Base-by-base conservation (phyloP, 495 filamentous ascomycete species). In the Talaromyces borbonicus region DNA sequence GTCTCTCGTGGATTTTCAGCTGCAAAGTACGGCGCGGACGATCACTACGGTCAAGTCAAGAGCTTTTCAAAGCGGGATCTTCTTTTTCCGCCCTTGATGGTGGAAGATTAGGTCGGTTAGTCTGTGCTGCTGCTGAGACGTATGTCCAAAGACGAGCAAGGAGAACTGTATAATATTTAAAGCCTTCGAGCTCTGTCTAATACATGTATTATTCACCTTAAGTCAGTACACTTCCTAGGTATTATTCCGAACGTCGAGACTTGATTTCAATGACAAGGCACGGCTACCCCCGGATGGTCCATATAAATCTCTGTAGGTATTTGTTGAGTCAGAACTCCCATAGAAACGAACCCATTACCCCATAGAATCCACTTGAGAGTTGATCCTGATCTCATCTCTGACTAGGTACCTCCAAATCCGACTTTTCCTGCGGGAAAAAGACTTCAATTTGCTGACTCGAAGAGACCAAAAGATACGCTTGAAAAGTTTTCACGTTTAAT, bases 11-110 rank as follows among this genome's bases (percentile, higher is more conserved):
- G 83, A 48, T 71, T 48, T 69, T 83, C 57, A 58, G 69, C 46
- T 58, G 79, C 71, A 71, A 79, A 23, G 40, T 58, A 53, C 48
- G 78, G 76, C 4, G 64, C 53, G 30, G 90, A 98, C 66, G 52
- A 60, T 33, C 63, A 65, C 5, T 97, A 94, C 63, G 92, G 88
- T 4, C 69, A 70, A 25, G 63, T 56, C 29, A 63, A 72, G 20
- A 54, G 58, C 43, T 61, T 75, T 46, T 70, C 62, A 6, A 54
- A 56, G 47, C 62, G 75, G 46, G 70, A 63, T 8, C 57, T 71
- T 47, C 54, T 79, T 27, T 84, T 84, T 58, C 77, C 76, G 46
- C 68, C 69, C 35, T 56, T 83, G 35, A 55, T 62, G 27, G 69
- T 71, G 47, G 68, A 80, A 46, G 48, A 66, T 43, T 70, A 62